phyloP scores from a whole-genome alignment of 192 early-diverging fungal genomes.

The Spizellomyces sp. region DNA sequence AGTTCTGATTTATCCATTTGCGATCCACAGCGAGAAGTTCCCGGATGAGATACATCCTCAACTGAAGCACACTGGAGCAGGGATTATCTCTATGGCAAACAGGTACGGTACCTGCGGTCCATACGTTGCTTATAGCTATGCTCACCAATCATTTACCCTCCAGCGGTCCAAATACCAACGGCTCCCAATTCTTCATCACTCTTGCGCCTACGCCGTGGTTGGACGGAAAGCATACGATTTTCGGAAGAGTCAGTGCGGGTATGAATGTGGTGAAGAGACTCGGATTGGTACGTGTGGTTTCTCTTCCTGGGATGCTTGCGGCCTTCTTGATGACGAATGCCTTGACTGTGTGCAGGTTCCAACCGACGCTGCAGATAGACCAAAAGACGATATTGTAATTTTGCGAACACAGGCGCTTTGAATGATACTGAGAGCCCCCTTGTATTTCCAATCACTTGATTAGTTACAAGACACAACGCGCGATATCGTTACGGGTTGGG shows the following conservation, averaged over 20 bases:
- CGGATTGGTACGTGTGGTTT: slow-evolving; percentile 55
- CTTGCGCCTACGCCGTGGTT: slow-evolving; percentile 90
- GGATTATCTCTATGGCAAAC: slow-evolving; percentile 90
- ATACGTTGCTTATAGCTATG: neutral
- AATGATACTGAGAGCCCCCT: too few species aligned
- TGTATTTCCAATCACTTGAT: too few species aligned
- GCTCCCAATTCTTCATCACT: slow-evolving; percentile 83
- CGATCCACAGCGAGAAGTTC: slow-evolving; percentile 67
- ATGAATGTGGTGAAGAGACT: slow-evolving; percentile 83
- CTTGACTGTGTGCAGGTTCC: slow-evolving; percentile 35
- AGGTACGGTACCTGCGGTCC: slow-evolving; percentile 47
- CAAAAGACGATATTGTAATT: slow-evolving; percentile 48
- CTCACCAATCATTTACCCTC: neutral
- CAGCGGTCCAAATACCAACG: slow-evolving; percentile 59
- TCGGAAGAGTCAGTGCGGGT: slow-evolving; percentile 80
- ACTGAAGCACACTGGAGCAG: slow-evolving; percentile 84
- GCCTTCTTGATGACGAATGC: neutral
- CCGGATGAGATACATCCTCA: slow-evolving; percentile 77
- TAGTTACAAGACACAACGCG: too few species aligned
- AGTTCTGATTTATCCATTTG: too few species aligned
- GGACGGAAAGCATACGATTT: slow-evolving; percentile 90
- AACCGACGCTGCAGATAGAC: slow-evolving; percentile 43
- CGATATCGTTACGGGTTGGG: too few species aligned
- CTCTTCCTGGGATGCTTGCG: neutral
- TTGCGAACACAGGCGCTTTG: slow-evolving; percentile 1